Base-by-base conservation (phyloP, 768 basidiomycete genomes). In the Lactifluus rugatus region DNA sequence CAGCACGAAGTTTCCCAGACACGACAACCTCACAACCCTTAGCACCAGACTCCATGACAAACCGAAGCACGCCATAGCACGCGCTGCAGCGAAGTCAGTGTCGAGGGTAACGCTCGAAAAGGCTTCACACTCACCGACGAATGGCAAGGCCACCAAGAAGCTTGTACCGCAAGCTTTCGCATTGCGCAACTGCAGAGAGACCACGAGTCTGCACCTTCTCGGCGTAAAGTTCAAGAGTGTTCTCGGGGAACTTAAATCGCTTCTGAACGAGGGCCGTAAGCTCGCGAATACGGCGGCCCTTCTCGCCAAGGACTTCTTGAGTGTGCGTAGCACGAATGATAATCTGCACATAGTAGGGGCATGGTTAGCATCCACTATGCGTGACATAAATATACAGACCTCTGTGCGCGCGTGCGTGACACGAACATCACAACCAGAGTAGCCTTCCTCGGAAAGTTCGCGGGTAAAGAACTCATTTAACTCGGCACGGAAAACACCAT, bases 291-390 rank as follows among this genome's bases (percentile, higher is more conserved):
- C 96, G 89, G 71, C 95, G 93, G 63, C 95, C 96, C 78, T 99
- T 99, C 79, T 98, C 96, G 68, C 95, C 95, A 65, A 97, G 83
- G 65, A 98, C 94, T 72, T 98, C 94, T 74, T 94, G 92, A 62
- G 96, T 98, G 81, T 98, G 96, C 67, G 95, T 98, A 58, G 96
- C 96, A 68, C 95, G 93, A 77, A 99, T 97, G 79, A 99, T 98
- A 72, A 99, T 97, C 90, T 93, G n/a, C n/a, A 62, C 37, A 36
- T 53, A 31, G 51, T 36, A 26, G 42, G 37, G 19, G 23, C 16
- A 62, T 56, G 58, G 70, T 41, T 26, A 13, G 17, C 7, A 28
- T 31, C 47, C 11, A 19, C 19, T 34, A 44, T 19, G 28, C 5
- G 34, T 31, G 9, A 28, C 3, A 39, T 32, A 51, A 45, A 16